Base-by-base conservation (phyloP, 169 alveolate species). In the Plasmodium adleri region DNA sequence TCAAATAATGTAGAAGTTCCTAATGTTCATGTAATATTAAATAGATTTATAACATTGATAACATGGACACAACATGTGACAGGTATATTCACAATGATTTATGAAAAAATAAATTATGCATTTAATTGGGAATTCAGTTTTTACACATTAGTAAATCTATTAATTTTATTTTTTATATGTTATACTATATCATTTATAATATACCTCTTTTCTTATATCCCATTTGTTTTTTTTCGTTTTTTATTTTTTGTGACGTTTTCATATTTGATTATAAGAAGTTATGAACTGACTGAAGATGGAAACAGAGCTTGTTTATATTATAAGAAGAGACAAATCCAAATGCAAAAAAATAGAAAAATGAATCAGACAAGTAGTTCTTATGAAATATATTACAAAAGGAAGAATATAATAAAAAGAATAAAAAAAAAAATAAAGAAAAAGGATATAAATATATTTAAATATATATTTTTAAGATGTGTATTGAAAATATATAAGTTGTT, bases 1-100 rank as follows among this genome's bases (percentile, higher is more conserved):
- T 83, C 91, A 43, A 83, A 83, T 49, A 68, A 83, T 70, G 45
- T 67, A 26, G 91, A 71, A 12, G 91, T 83, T 1, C 91, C 91
- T 15, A 83, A 83, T 68, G 72, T 83, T 10, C 91, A 83, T 43
- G n/a, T 83, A 17, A 17, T 83, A 17, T 73, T 83, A 28, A 67
- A 71, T 5, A 62, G 91, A 22, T 83, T 68, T 12, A 49, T 83
- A 10, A 83, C 59, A 9, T 50, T 83, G 15, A 59, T 83, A 17
- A 83, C 91, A 0, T 83, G 54, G 6, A 45, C 91, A 0, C 91
- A 83, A 28, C 54, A 56, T 68, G 56, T 83, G 39, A 68, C 91
- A 0, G 91, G 91, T 12, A 28, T 62, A n/a, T 83, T 83, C 45
- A 83, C 91, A 0, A 83, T 83, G 74, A 58, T 58, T 13, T 83